Evolutionary conservation across 768 basidiomycete species (phyloP), one percentile per base, ranked within the genome.

Genomic region (Suillus clintonianus): DNA sequence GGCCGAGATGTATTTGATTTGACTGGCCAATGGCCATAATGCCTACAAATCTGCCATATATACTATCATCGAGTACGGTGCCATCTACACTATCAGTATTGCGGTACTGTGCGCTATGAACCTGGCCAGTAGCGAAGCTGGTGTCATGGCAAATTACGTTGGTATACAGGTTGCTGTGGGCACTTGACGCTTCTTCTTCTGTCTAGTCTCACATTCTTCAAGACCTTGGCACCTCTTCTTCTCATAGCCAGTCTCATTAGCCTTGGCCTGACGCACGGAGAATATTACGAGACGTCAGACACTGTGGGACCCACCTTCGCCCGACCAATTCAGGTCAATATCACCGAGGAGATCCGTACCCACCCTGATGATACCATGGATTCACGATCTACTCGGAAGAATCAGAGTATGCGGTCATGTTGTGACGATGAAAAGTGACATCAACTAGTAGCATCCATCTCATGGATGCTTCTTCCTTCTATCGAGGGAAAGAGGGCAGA

Each of bases 31-130:
- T 7, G 37, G 42, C 6, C n/a, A 57, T 10, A 51, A 59, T 39
- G 50, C 24, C 8, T 70, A 69, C 59, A 43, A 43, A 27, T 43
- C 60, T 5, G 41, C 66, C 4, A 65, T 70, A 14, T 63, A 62
- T 62, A 67, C 64, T 22, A 59, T 70, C 55, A 59, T 70, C 15
- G 68, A 70, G 42, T 70, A 66, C n/a, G 69, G 69, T 22, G 69
- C 42, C 1, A 34, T 69, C 11, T 67, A 63, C 37, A 62, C 68
- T 3, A 55, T 36, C 6, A 57, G 63, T 41, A 69, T 69, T 3
- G 27, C 69, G 15, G 61, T 69, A 11, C n/a, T 65, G 15, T 56
- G 64, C 54, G 47, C 32, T 14, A 19, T 70, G 27, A 24, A 61
- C 19, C n/a, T 61, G 4, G 37, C 39, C n/a, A 24, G 61, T 2